Conservation (phyloP, 2,329 filamentous ascomycete species). For the Hypomyces rosellus region DNA sequence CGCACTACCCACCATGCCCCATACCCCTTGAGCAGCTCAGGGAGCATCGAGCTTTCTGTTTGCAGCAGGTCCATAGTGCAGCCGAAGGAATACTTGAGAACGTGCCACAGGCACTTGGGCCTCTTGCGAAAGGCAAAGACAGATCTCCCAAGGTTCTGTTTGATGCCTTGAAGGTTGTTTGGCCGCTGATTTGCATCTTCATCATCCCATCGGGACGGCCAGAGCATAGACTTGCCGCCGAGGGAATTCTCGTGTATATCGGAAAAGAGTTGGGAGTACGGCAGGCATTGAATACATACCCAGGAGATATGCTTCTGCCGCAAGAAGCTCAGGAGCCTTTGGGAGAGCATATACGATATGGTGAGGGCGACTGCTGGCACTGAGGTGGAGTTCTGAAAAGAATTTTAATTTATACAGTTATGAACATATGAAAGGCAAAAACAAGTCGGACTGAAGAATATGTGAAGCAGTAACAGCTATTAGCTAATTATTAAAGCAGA, state of each 20-base stretch:
- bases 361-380: too few relatives aligned
- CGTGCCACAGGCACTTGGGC: slow-evolving; percentile 21
- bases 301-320: slow-evolving; percentile 17
- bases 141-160: slow-evolving; percentile 28
- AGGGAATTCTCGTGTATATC: slow-evolving; percentile 24
- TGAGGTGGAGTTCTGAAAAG: too few relatives aligned
- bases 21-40: slow-evolving; percentile 20
- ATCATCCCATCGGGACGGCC: slow-evolving; percentile 22
- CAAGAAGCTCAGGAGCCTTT: slow-evolving; percentile 21
- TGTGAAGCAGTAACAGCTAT: too few relatives aligned
- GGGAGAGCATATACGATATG: too few relatives aligned
- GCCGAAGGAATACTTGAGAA: slow-evolving; percentile 24
- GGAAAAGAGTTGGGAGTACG: slow-evolving; percentile 31
- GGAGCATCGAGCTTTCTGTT: slow-evolving; percentile 23
- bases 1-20: slow-evolving; percentile 22
- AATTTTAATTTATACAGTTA: too few relatives aligned
- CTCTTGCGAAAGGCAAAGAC: slow-evolving; percentile 18
- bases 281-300: slow-evolving; percentile 26
- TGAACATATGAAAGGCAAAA: too few relatives aligned
- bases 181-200: slow-evolving; percentile 30
- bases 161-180: slow-evolving; percentile 32
- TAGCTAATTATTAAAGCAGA: too few relatives aligned
- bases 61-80: slow-evolving; percentile 20
- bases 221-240: slow-evolving; percentile 23
- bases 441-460: too few relatives aligned